A percentile compares a stretch with the other conserved stretches of the same genome.
These are phyloP conservation scores for Claviceps sp. DNA, from an alignment of 2,329 filamentous ascomycete species.

Conservation along the genomic window DNA sequence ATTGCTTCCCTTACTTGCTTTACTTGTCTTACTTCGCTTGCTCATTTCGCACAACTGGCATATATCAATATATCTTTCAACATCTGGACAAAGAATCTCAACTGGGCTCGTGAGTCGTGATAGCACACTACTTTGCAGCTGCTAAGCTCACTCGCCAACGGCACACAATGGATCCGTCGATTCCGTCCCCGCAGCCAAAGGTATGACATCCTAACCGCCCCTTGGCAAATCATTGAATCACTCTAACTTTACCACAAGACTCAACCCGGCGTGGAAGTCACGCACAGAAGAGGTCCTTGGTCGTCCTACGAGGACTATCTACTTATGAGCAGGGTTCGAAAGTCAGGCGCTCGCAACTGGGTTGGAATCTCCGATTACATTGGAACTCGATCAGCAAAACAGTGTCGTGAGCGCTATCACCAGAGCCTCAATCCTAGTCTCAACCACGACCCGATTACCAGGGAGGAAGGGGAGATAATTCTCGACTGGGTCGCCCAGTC, in stretches of 20 bases:
- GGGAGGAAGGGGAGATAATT: conserved; percentile 59
- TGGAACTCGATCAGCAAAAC: conserved; percentile 71
- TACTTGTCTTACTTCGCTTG: no score
- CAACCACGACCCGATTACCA: conserved; percentile 60
- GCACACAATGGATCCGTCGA: neutral
- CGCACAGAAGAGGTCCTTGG: conserved; percentile 59
- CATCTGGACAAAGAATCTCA: neutral
- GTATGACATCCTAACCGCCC: neutral
- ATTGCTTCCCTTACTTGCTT: no score
- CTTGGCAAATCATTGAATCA: neutral
- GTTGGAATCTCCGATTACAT: conserved; percentile 70
- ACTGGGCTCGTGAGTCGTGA: neutral
- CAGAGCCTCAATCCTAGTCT: conserved; percentile 76
- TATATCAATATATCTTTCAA: neutral
- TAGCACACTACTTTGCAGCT: neutral
- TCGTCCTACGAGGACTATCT: conserved; percentile 61
- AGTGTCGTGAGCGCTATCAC: conserved; percentile 87
- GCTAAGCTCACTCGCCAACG: neutral
- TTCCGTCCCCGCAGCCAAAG: neutral
- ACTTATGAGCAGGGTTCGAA: conserved; percentile 56
- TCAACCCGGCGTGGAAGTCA: neutral
- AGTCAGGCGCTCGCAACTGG: conserved; percentile 75
- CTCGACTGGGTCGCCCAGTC: conserved; percentile 62
- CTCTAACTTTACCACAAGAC: neutral
- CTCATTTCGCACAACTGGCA: neutral